Evolutionary conservation across 768 basidiomycete genomes (phyloP).

Genomic region (Lactifluus piperatus): DNA sequence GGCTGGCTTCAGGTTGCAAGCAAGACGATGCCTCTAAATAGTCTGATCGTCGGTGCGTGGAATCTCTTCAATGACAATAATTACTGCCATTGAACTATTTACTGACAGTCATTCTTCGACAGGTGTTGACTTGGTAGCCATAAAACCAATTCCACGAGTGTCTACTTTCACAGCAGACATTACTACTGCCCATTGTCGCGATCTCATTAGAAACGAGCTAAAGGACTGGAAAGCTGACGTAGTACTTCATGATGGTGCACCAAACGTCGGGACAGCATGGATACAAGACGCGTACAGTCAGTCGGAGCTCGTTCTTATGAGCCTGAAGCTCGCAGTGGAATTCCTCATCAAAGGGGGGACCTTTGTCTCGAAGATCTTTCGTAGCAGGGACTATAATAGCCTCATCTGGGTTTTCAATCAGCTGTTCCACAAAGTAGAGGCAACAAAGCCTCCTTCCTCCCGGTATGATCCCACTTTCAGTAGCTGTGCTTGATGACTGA

Average conservation of each 20-base stretch:
- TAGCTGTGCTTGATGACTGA: not conserved
- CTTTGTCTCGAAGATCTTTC: constrained; percentile 97
- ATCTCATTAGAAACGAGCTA: constrained; percentile 74
- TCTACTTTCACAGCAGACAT: constrained; percentile 92
- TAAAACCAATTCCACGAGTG: constrained; percentile 90
- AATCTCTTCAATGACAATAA: not conserved
- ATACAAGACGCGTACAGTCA: constrained; percentile 97
- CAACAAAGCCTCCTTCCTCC: constrained; percentile 97
- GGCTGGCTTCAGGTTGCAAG: constrained; percentile 98
- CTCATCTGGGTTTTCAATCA: constrained; percentile 99
- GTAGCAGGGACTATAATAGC: constrained; percentile 96
- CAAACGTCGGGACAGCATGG: constrained; percentile 99
- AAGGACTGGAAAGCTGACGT: constrained; percentile 99
- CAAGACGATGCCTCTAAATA: constrained; percentile 94
- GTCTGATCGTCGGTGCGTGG: constrained; percentile 76
- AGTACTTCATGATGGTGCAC: constrained; percentile 97
- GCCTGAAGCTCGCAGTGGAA: constrained; percentile 89
- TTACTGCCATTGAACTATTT: not conserved
- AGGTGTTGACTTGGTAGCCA: constrained; percentile 95
- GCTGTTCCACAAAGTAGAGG: constrained; percentile 92
- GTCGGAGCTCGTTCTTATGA: constrained; percentile 93
- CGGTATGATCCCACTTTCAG: constrained; percentile 43
- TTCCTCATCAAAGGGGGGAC: constrained; percentile 90
- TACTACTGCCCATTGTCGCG: constrained; percentile 85
- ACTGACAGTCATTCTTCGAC: not conserved